Percentiles rank a stretch among this genome's conserved stretches.
These are phyloP conservation scores for Pulveroboletus sp. DNA, from an alignment of 768 basidiomycete species.

Conservation along the genomic window DNA sequence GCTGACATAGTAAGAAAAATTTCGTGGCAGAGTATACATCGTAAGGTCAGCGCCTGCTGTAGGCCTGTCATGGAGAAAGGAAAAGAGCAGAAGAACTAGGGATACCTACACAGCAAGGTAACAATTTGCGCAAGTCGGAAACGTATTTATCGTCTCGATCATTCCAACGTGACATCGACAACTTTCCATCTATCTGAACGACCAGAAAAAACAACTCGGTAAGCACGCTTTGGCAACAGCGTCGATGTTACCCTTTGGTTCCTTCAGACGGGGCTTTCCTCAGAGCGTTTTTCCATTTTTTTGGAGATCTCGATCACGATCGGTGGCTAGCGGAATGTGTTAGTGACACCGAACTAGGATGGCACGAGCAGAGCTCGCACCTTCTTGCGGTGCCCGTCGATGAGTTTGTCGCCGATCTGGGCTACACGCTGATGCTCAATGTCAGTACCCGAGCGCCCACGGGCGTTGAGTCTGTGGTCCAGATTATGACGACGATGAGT, in stretches of 20 bases:
- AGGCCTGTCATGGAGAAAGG: not conserved
- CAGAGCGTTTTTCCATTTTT: slow-evolving; percentile 1
- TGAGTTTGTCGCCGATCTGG: slow-evolving; percentile 1
- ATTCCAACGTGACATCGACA: not conserved
- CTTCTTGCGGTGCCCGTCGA: slow-evolving; percentile 1
- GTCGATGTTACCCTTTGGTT: not conserved
- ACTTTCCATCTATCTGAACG: not conserved
- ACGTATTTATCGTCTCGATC: not conserved
- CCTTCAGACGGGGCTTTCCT: slow-evolving; percentile 7
- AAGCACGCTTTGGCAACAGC: not conserved
- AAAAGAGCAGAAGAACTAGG: not conserved
- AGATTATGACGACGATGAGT: not conserved
- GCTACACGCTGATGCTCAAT: slow-evolving; percentile 10
- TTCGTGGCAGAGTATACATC: not conserved
- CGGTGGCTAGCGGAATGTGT: slow-evolving; percentile 8
- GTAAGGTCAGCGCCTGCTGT: not conserved
- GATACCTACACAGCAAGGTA: too few species aligned
- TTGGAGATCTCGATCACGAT: slow-evolving; percentile 15
- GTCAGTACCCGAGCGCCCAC: slow-evolving; percentile 6
- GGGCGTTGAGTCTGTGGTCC: slow-evolving; percentile 9
- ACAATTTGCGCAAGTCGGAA: too few species aligned
- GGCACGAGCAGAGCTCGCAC: slow-evolving; percentile 1
- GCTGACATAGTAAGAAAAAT: not conserved
- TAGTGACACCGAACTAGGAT: not conserved
- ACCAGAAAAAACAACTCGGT: not conserved